Percentiles rank a stretch among this genome's conserved stretches.
Conservation (phyloP, 345 rosid species). For the Nephelium lappaceum region DNA sequence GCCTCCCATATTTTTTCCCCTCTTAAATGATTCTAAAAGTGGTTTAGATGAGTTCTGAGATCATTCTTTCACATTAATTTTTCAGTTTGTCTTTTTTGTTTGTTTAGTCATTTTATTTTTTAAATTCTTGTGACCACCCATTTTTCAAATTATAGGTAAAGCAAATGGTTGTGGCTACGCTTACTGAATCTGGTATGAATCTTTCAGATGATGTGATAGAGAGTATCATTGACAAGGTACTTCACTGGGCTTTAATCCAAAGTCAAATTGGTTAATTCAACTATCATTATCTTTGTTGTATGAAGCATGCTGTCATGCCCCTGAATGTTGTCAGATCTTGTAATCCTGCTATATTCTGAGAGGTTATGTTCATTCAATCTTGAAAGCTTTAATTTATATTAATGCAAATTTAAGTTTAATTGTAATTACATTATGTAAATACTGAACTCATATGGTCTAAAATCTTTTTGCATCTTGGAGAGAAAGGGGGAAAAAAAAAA, state of each 20-base stretch:
- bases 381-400: background rate
- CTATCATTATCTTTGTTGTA: background rate
- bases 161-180: constrained; percentile 94
- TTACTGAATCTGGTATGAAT: constrained; percentile 89
- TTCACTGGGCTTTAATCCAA: background rate
- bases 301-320: background rate
- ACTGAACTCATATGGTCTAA: background rate
- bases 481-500: background rate
- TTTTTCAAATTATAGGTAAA: constrained; percentile 49
- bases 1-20: background rate
- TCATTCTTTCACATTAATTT: background rate
- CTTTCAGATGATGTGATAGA: constrained; percentile 79
- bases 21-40: background rate
- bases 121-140: background rate
- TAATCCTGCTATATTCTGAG: background rate
- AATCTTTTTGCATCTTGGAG: background rate
- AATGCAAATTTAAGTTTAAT: background rate
- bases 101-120: background rate
- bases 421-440: background rate
- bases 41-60: background rate
- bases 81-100: background rate
- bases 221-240: constrained; percentile 82
- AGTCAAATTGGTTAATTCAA: background rate
- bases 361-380: background rate
- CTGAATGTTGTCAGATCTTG: background rate